Base-by-base conservation (phyloP, 768 basidiomycete species). In the Peribolospora baueri region DNA sequence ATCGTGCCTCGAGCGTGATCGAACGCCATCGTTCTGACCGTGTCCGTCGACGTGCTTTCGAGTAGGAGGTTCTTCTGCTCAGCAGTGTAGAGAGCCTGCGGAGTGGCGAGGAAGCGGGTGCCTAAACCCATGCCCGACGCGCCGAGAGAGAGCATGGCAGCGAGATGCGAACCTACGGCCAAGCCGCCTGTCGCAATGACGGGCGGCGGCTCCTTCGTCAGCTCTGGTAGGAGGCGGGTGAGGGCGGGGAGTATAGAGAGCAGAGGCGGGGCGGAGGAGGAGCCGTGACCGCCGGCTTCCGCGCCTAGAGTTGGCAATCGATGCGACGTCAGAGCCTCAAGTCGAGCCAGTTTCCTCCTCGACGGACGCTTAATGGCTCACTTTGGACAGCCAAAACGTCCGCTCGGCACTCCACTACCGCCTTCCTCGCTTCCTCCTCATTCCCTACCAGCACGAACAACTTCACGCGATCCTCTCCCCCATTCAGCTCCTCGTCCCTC, bases 341-440 rank as follows among this genome's bases (percentile, higher is more conserved):
- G 42, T 39, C 45, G 7, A 40, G 50, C 57, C 52, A 53, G 41
- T 2, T 39, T 36, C 14, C 10, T 39, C 25, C 1, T 1, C 25
- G 25, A 25, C 25, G 25, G 57, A 54, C 53, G 51, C 36, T 54
- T 46, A 38, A 54, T 7, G 11, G 52, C 60, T 47, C 61, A 81
- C 84, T 82, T 77, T 86, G 84, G 5, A 75, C 80, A 36, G 85
- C 76, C 55, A 85, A 65, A 50, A 79, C 74, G 65, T 86, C 84
- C 9, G 70, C 77, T 61, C 77, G 74, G 76, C 78, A 82, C 14
- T 76, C 71, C 25, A 25, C 25, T 25, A 71, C 64, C 14, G 83
- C 83, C 53, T 70, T 58, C 14, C 72, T 67, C 7, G 79, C 80
- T 55, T 82, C 75, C 55, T 75, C 68, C 7, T 75, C 70, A 46